Base-by-base conservation (phyloP, 805 yeast species). In the Candida fluviatilis region DNA sequence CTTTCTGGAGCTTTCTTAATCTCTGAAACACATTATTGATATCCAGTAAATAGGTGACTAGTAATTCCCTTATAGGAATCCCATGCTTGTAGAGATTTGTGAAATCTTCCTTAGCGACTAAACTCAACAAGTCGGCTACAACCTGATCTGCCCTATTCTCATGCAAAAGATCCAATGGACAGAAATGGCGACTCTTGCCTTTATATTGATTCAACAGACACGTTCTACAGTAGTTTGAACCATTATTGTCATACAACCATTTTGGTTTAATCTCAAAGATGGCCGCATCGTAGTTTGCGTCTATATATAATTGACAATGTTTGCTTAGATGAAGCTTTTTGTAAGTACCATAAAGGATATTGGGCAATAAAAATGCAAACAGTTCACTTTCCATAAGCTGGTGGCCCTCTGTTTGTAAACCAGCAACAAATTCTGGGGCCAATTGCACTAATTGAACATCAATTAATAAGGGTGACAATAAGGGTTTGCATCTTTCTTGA, bases 201-300 rank as follows among this genome's bases (percentile, higher is more conserved):
- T 68, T 62, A 34, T 56, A 42, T 23, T 55, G 60, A 40, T 67
- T 64, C 29, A 76, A 58, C 40, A 81, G 81, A 49, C 85, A 79
- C 3, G 82, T 79, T 5, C 85, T 57, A 47, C 85, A 79, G 18
- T 68, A 64, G 34, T 54, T 43, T 3, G 76, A 67, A 26, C 51
- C 51, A 12, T 60, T 63, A 27, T 76, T 70, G 45, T 66, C 74
- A 23, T 61, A 51, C 11, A 80, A 60, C 84, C 84, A 79, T 53
- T 79, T 79, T 1, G 85, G 85, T 50, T 79, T 79, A 47, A 78
- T 62, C 45, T 79, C 82, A 11, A 75, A 50, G 2, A 66, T 58
- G 1, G 56, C 47, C 4, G 57, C 51, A 30, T 43, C 45, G 31
- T 34, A 12, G 13, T 31, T 5, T 1, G 26, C 16, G 15, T 32